Base-by-base conservation (phyloP, 2,329 filamentous ascomycete species). In the Phaeosphaeriaceae sp. region DNA sequence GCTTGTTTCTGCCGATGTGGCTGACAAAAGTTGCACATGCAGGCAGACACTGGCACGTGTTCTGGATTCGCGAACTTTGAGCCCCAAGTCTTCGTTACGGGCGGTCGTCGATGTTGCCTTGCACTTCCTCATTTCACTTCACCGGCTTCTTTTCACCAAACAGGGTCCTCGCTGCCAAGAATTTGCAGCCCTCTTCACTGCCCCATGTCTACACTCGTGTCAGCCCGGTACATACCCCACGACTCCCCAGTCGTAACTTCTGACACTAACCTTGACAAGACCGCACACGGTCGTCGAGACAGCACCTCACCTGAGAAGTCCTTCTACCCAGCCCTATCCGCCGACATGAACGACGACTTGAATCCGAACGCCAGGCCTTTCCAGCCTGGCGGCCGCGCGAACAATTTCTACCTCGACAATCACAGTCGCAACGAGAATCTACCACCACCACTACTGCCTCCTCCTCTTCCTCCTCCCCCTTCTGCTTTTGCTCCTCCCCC, bases 191-290 rank as follows among this genome's bases (percentile, higher is more conserved):
- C 41, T 35, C 36, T 48, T 54, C 52, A 52, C 55, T 66, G 56
- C 60, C 52, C 51, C 47, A 67, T 67, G 64, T 58, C 60, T 51
- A 52, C 58, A 54, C 44, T 55, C 54, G 53, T 54, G 38, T 48
- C 58, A 49, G 43, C 50, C 59, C 60, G 64, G 64, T 67, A 67
- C 56, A 57, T 52, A 43, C 55, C 55, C 64, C 62, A 63, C 57
- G 54, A 54, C 52, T 18, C 54, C 54, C 51, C 52, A 42, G 54
- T 60, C 54, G 50, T 54, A 60, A 57, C 54, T 49, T 53, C 60
- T 50, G 48, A 44, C 59, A 60, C 63, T 67, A 61, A 67, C 62
- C 54, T 52, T 39, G 40, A 51, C 56, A 57, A 64, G 59, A 57
- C 59, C 52, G 54, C 52, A 49, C 45, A 42, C 54, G 57, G 61